These are phyloP conservation scores for Suhomyces wounanorum DNA, from an alignment of 1,139 yeast genomes.

Conservation along the genomic window DNA sequence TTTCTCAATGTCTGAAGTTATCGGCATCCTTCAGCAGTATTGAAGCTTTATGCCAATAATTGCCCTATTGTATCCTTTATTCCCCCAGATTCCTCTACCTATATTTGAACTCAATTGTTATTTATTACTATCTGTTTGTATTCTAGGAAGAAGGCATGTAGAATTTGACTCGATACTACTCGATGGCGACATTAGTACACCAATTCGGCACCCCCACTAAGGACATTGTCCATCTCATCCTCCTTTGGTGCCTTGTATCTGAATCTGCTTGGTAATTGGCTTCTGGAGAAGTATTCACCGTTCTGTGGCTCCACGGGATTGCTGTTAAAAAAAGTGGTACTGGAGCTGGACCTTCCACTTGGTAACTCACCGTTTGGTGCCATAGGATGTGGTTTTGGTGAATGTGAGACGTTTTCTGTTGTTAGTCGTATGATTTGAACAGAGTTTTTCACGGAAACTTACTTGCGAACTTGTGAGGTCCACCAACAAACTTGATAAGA, in stretches of 20 bases:
- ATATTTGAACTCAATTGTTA: neutral
- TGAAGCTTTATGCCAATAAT: too few relatives aligned
- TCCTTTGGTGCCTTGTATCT: constrained; percentile 63
- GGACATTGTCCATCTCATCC: constrained; percentile 69
- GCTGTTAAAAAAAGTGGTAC: constrained; percentile 26
- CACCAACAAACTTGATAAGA: constrained; percentile 64
- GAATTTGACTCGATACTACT: neutral
- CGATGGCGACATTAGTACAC: constrained; percentile 27
- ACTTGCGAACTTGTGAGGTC: constrained; percentile 55
- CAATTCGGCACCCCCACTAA: constrained; percentile 74
- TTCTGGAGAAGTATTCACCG: constrained; percentile 58
- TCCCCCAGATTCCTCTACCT: neutral
- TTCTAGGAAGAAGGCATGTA: neutral
- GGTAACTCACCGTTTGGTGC: constrained; percentile 57
- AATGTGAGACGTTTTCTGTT: constrained; percentile 26
- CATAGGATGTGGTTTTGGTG: constrained; percentile 46
- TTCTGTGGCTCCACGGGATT: constrained; percentile 43
- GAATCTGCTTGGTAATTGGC: constrained; percentile 69
- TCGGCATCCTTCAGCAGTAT: too few relatives aligned
- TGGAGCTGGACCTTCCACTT: constrained; percentile 19
- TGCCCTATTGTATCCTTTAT: too few relatives aligned
- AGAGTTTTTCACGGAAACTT: constrained; percentile 8
- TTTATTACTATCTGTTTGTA: neutral
- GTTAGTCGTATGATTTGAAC: constrained; percentile 22
- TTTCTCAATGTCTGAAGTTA: too few relatives aligned